A percentile compares a stretch with the other conserved stretches of the same genome.
These are phyloP conservation scores for Sequoia sempervirens DNA, from an alignment of 75 land plant species.

Conservation along the genomic window DNA sequence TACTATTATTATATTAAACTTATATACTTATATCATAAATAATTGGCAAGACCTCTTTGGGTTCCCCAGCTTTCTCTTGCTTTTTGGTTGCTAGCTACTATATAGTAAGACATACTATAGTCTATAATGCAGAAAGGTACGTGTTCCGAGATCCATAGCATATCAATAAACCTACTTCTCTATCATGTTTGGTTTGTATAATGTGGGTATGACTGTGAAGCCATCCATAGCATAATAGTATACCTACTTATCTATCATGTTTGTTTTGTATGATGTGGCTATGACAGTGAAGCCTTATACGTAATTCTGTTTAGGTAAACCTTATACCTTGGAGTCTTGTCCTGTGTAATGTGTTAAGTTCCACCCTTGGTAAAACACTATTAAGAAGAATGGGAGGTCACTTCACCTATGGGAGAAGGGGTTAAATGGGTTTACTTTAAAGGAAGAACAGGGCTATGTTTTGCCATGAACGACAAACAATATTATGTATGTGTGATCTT, in stretches of 20 bases:
- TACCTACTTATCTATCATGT: neutral
- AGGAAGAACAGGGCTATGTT: neutral
- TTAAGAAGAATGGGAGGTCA: neutral
- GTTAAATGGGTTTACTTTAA: neutral
- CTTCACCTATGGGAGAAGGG: neutral
- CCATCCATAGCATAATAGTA: neutral
- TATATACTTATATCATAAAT: neutral
- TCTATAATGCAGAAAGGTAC: neutral
- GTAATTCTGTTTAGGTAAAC: neutral
- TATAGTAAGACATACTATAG: neutral
- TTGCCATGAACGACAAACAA: neutral
- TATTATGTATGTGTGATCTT: neutral
- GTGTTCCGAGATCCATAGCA: neutral
- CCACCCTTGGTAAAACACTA: neutral
- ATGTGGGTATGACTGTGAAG: neutral
- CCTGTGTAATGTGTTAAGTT: neutral
- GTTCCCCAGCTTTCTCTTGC: neutral
- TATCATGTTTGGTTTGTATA: neutral
- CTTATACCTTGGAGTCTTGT: neutral
- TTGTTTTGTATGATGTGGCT: neutral
- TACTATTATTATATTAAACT: neutral
- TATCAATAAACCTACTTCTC: neutral
- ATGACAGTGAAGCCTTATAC: neutral
- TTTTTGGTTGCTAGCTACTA: neutral
- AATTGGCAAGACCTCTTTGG: neutral